Evolutionary conservation across 805 yeast genomes (phyloP).

Genomic region (Kodamaea restingae): DNA sequence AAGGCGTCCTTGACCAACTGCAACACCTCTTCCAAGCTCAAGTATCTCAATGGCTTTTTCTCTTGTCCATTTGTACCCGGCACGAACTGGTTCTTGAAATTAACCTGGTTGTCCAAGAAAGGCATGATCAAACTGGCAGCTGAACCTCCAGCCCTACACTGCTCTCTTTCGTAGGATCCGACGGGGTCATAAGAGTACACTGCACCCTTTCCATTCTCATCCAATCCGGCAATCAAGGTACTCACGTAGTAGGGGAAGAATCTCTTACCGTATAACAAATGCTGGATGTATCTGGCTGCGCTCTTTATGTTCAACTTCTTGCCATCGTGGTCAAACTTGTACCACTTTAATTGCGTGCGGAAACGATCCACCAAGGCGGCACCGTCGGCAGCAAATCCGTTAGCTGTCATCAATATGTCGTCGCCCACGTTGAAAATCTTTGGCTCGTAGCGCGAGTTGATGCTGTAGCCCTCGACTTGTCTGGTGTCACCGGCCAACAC

Average conservation of each 20-base stretch:
- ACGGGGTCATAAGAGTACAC: conserved; percentile 97
- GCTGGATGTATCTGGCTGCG: conserved; percentile 90
- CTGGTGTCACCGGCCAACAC: conserved; percentile 98
- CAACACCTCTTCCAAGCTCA: conserved; percentile 80
- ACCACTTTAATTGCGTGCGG: conserved; percentile 75
- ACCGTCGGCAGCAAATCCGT: conserved; percentile 96
- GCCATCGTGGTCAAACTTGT: conserved; percentile 78
- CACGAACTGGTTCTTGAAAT: conserved; percentile 82
- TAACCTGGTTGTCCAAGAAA: conserved; percentile 94
- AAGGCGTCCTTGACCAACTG: conserved; percentile 90
- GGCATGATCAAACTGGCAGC: conserved; percentile 97
- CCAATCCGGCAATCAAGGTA: conserved; percentile 91
- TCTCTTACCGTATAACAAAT: conserved; percentile 84
- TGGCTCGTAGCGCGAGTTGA: conserved; percentile 89
- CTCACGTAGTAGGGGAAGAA: conserved; percentile 96
- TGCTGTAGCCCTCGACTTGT: conserved; percentile 88
- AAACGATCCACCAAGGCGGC: conserved; percentile 76
- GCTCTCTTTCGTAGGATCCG: conserved; percentile 96
- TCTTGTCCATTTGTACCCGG: conserved; percentile 70
- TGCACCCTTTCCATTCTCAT: conserved; percentile 87
- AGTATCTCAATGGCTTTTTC: conserved; percentile 57
- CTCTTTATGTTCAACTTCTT: conserved; percentile 63
- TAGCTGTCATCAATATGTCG: conserved; percentile 80
- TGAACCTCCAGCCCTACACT: conserved; percentile 97
- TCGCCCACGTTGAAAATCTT: conserved; percentile 89